These are phyloP conservation scores for Castanea mollissima DNA, from an alignment of 306 rosid species.

Conservation along the genomic window DNA sequence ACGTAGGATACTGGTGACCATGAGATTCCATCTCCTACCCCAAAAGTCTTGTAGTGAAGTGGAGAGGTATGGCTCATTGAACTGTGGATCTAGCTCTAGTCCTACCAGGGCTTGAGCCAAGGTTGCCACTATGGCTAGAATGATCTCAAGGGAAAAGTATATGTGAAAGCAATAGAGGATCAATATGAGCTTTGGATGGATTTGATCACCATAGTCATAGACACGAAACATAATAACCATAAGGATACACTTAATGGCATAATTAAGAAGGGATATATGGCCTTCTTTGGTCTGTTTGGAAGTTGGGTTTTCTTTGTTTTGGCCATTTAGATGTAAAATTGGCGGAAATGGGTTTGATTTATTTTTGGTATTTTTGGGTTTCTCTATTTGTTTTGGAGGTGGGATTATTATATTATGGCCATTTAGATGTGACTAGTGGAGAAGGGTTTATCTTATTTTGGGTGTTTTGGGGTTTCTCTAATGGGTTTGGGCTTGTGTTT, in stretches of 20 bases:
- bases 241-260: constrained; percentile 26
- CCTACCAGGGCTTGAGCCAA: constrained; percentile 35
- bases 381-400: not conserved
- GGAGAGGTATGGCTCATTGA: constrained; percentile 57
- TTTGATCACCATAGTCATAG: constrained; percentile 28
- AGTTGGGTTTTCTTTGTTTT: constrained; percentile 11
- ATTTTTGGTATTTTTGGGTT: constrained; percentile 2
- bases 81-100: constrained; percentile 59
- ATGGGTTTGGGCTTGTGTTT: not conserved
- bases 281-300: not conserved
- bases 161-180: constrained; percentile 43
- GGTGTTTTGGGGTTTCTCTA: not conserved
- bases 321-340: not conserved
- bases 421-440: not conserved
- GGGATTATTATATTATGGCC: constrained; percentile 8
- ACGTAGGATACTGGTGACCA: constrained; percentile 50
- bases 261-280: constrained; percentile 7
- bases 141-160: constrained; percentile 47
- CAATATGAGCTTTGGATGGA: constrained; percentile 39
- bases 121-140: constrained; percentile 34
- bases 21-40: constrained; percentile 77
- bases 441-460: not conserved
- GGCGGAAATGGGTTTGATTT: not conserved
- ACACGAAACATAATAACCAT: constrained; percentile 28
- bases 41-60: constrained; percentile 75